These are phyloP conservation scores for Phaffia rhodozyma DNA, from an alignment of 1,284 basidiomycete genomes.

Conservation along the genomic window DNA sequence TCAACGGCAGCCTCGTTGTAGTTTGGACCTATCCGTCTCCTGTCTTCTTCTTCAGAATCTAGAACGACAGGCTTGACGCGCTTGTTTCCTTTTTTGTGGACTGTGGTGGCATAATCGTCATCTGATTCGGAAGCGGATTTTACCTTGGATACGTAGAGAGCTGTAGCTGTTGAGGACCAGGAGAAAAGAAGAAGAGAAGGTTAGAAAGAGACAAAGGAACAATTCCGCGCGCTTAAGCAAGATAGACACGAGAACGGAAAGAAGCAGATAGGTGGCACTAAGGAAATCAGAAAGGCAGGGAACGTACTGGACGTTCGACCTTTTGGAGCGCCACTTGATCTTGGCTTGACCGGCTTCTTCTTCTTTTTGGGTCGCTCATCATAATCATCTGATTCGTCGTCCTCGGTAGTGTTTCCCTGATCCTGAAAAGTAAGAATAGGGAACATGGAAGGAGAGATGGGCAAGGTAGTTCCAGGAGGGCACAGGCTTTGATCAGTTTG, in stretches of 20 bases:
- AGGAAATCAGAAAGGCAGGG: slow-evolving; percentile 5
- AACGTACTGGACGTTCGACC: slow-evolving; percentile 41
- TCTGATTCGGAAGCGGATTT: slow-evolving; percentile 60
- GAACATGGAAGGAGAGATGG: no score
- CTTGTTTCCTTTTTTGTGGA: slow-evolving; percentile 62
- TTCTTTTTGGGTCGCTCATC: slow-evolving; percentile 54
- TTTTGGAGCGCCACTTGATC: neutral
- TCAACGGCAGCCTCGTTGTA: slow-evolving; percentile 26
- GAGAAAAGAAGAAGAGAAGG: no score
- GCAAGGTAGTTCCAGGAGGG: no score
- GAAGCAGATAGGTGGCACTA: neutral
- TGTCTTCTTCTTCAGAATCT: slow-evolving; percentile 59
- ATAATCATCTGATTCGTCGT: slow-evolving; percentile 55
- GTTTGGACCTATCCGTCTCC: slow-evolving; percentile 14
- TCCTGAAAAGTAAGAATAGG: slow-evolving; percentile 1
- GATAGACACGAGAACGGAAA: slow-evolving; percentile 19
- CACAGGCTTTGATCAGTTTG: no score
- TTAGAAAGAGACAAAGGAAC: neutral
- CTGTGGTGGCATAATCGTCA: slow-evolving; percentile 73
- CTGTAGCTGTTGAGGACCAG: neutral
- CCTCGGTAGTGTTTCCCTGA: slow-evolving; percentile 38
- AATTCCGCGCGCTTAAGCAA: slow-evolving; percentile 19
- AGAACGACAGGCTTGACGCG: slow-evolving; percentile 35
- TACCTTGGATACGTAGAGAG: slow-evolving; percentile 20
- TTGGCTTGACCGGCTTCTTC: slow-evolving; percentile 52